Evolutionary conservation across 2,329 filamentous ascomycete species (phyloP).

Genomic region (Zymoseptoria crescenta): DNA sequence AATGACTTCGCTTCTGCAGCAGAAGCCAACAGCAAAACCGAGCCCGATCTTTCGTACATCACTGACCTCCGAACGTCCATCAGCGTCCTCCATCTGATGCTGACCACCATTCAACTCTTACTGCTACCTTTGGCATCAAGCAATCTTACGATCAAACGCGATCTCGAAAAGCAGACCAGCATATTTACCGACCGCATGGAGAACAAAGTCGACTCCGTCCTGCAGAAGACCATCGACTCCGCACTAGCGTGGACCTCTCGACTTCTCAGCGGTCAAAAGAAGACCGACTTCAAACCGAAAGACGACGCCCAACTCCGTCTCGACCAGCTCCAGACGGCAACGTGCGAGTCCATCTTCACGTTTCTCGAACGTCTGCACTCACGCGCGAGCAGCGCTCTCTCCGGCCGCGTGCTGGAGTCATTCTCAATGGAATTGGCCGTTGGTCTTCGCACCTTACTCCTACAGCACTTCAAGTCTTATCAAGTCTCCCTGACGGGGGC

Average conservation of each 20-base stretch:
- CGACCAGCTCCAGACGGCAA: conserved; percentile 65
- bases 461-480: conserved; percentile 93
- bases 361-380: conserved; percentile 64
- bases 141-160: conserved; percentile 81
- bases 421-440: conserved; percentile 79
- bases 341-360: conserved; percentile 70
- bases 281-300: conserved; percentile 80
- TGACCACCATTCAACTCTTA: conserved; percentile 82
- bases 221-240: conserved; percentile 63
- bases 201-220: conserved; percentile 67
- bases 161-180: conserved; percentile 77
- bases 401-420: conserved; percentile 73
- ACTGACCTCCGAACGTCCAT: conserved; percentile 71
- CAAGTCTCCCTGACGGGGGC: conserved; percentile 87
- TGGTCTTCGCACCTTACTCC: conserved; percentile 66
- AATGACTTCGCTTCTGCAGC: conserved; percentile 68
- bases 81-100: conserved; percentile 85
- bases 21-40: conserved; percentile 64
- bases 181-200: conserved; percentile 70
- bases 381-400: conserved; percentile 60
- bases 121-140: conserved; percentile 81
- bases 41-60: conserved; percentile 82
- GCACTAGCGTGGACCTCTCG: conserved; percentile 68
- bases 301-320: conserved; percentile 70
- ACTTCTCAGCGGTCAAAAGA: conserved; percentile 66